Evolutionary conservation across 768 basidiomycete genomes (phyloP).

Genomic region (Mycena leptocephala): DNA sequence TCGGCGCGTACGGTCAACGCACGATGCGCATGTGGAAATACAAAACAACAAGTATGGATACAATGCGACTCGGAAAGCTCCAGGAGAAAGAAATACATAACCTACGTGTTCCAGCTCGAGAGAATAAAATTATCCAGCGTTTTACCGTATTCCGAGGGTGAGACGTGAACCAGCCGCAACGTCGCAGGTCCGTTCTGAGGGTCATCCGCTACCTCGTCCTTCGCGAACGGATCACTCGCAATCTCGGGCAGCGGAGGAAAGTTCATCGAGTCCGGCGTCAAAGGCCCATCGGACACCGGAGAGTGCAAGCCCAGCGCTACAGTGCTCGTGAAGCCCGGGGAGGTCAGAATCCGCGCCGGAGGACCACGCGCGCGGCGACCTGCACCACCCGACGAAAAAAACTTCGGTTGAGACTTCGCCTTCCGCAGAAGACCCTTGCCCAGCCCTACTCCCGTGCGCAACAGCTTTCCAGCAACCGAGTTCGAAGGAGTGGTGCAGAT

Average conservation of each 20-base stretch:
- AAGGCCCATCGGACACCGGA: conserved; percentile 40
- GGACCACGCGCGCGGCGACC: conserved; percentile 19
- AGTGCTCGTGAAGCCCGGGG: not conserved
- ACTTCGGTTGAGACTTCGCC: conserved; percentile 20
- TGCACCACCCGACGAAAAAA: conserved; percentile 1
- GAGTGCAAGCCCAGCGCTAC: conserved; percentile 24
- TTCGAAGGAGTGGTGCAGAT: conserved; percentile 43
- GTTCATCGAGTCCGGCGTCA: conserved; percentile 40
- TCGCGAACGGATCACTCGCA: conserved; percentile 35
- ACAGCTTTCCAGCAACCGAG: conserved; percentile 42
- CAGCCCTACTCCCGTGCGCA: conserved; percentile 37
- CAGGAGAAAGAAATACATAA: not conserved
- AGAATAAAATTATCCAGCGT: conserved; percentile 27
- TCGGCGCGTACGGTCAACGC: conserved; percentile 1
- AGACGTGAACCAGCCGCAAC: conserved; percentile 34
- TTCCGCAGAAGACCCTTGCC: conserved; percentile 26
- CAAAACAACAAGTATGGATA: conserved; percentile 19
- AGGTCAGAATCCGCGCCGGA: conserved; percentile 26
- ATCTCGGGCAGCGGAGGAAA: conserved; percentile 37
- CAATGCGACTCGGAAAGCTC: conserved; percentile 7
- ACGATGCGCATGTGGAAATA: not conserved
- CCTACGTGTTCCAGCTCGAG: conserved; percentile 21
- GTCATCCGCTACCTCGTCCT: conserved; percentile 25
- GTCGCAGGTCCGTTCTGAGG: conserved; percentile 14
- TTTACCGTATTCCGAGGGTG: conserved; percentile 11